Conservation (phyloP, 441 rosid genomes). For the Adansonia madagascariensis region DNA sequence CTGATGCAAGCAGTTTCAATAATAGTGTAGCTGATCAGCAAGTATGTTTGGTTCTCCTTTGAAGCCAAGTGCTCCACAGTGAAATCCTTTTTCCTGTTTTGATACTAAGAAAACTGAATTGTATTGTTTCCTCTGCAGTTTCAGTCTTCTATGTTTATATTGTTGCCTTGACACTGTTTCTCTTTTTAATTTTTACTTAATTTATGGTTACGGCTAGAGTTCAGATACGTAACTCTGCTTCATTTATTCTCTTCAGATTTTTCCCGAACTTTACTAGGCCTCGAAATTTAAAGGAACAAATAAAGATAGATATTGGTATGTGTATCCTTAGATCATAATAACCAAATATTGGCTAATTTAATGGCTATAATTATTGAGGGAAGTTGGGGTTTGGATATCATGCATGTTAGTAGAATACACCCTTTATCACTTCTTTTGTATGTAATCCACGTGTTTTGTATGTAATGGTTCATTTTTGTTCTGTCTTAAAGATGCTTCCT, state of each 20-base stretch:
- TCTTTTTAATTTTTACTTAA: neutral
- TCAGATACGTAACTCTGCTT: neutral
- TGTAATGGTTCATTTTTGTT: neutral
- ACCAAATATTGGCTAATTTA: neutral
- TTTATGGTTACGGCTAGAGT: neutral
- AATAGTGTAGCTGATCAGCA: constrained; percentile 91
- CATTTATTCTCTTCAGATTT: neutral
- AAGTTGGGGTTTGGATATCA: neutral
- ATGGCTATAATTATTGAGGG: neutral
- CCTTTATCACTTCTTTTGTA: neutral
- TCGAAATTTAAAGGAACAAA: neutral
- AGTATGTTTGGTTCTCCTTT: constrained; percentile 54
- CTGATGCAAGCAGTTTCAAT: constrained; percentile 87
- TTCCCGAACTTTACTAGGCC: neutral
- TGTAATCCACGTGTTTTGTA: neutral
- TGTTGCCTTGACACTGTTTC: neutral
- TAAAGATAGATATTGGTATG: neutral
- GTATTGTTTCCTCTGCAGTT: neutral
- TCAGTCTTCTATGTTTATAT: neutral
- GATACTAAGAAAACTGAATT: neutral
- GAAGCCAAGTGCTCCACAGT: constrained; percentile 18
- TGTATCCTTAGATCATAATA: neutral
- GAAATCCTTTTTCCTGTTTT: constrained; percentile 13
- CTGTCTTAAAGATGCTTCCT: constrained; percentile 25
- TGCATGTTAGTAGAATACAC: neutral